These are phyloP conservation scores for Blastobotrys proliferans DNA, from an alignment of 1,139 yeast species.

Conservation along the genomic window DNA sequence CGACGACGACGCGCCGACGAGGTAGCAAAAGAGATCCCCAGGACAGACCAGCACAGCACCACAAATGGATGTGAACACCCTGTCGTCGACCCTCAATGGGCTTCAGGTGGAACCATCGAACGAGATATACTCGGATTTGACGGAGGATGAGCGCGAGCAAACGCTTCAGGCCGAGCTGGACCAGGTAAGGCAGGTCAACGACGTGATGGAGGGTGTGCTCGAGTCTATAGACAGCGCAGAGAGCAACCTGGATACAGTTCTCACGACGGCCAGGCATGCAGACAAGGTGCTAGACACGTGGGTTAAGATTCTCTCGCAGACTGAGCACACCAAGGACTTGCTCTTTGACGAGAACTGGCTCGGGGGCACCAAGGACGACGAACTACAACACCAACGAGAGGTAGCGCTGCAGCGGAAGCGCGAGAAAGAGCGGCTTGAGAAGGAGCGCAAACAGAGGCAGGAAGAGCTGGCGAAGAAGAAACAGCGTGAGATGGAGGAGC, in stretches of 20 bases:
- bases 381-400: constrained; percentile 25
- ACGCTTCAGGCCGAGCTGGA: constrained; percentile 25
- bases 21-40: too few relatives aligned
- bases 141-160: constrained; percentile 22
- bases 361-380: constrained; percentile 31
- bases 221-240: constrained; percentile 25
- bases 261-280: constrained; percentile 29
- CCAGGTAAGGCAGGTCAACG: constrained; percentile 27
- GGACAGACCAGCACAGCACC: background rate
- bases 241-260: constrained; percentile 24
- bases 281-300: constrained; percentile 33
- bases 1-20: too few relatives aligned
- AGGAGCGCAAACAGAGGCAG: constrained; percentile 20
- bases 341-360: constrained; percentile 32
- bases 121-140: constrained; percentile 6
- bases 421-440: constrained; percentile 23
- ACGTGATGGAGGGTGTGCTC: constrained; percentile 25
- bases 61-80: constrained; percentile 4
- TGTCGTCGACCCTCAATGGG: constrained; percentile 9
- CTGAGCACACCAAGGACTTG: constrained; percentile 35
- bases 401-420: constrained; percentile 20
- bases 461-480: constrained; percentile 20
- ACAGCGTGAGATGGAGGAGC: constrained; percentile 20
- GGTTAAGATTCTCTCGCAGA: constrained; percentile 35
- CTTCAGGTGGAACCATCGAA: constrained; percentile 14